Evolutionary conservation across 2,329 filamentous ascomycete species (phyloP).

Genomic region (Ilyonectria destructans): DNA sequence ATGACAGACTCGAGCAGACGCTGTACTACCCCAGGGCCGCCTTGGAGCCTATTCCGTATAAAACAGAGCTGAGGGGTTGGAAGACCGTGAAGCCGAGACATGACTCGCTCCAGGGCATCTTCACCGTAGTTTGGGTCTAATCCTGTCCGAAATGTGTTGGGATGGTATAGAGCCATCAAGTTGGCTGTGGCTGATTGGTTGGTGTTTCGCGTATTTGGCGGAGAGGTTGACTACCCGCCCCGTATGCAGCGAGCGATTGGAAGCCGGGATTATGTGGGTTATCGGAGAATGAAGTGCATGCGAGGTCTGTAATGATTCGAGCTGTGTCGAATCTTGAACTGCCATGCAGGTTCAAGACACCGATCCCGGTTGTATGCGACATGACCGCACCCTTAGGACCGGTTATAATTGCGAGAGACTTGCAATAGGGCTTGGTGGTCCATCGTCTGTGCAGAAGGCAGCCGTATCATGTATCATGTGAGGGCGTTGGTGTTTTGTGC

Average conservation of each 20-base stretch:
- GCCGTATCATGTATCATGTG: background rate
- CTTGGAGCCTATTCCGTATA: background rate
- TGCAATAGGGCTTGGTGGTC: no score
- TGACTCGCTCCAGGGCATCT: background rate
- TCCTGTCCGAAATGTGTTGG: background rate
- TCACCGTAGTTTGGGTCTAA: constrained; percentile 2
- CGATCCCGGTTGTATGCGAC: background rate
- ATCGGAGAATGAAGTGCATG: constrained; percentile 2
- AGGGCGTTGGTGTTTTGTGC: background rate
- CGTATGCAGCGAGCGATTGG: background rate
- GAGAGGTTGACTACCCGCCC: background rate
- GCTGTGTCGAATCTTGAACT: background rate
- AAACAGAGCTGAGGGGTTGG: background rate
- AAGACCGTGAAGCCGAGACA: constrained; percentile 4
- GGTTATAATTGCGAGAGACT: background rate
- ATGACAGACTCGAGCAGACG: constrained; percentile 33
- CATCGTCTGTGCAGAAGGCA: background rate
- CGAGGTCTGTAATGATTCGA: background rate
- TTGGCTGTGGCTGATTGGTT: background rate
- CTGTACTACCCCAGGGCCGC: constrained; percentile 29
- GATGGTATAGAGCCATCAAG: background rate
- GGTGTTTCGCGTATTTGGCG: background rate
- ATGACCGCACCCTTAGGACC: background rate
- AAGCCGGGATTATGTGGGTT: background rate
- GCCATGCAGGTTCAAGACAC: background rate